Evolutionary conservation across 23 red algal genomes (phyloP).

Genomic region (Agarophyton chilense): DNA sequence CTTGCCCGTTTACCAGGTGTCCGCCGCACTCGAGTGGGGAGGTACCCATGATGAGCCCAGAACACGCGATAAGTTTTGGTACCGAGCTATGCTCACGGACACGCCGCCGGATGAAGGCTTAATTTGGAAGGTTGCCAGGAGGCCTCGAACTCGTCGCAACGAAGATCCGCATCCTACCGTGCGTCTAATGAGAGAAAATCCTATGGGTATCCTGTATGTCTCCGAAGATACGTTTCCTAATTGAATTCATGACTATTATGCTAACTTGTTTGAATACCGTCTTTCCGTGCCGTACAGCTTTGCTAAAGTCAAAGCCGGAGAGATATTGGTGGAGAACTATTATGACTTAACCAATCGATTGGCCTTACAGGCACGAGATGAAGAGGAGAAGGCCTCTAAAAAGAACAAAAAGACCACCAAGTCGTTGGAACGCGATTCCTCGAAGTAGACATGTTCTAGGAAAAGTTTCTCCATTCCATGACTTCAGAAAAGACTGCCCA

Average conservation of each 20-base stretch:
- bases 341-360: slow-evolving; percentile 47
- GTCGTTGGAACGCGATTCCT: not conserved
- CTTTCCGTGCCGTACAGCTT: not conserved
- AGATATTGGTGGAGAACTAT: slow-evolving; percentile 58
- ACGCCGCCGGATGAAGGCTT: slow-evolving; percentile 31
- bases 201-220: slow-evolving; percentile 48
- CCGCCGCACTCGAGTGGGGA: slow-evolving; percentile 46
- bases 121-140: slow-evolving; percentile 38
- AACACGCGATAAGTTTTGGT: slow-evolving; percentile 55
- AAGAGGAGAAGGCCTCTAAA: slow-evolving; percentile 20
- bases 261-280: not conserved
- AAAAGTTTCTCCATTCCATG: not conserved
- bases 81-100: slow-evolving; percentile 34
- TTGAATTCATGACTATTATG: not conserved
- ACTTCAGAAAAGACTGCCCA: too few species aligned
- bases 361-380: slow-evolving; percentile 25
- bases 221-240: not conserved
- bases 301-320: slow-evolving; percentile 48
- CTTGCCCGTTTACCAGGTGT: slow-evolving; percentile 21
- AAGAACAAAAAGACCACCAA: not conserved
- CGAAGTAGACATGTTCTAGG: not conserved
- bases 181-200: slow-evolving; percentile 50
- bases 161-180: slow-evolving; percentile 60
- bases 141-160: slow-evolving; percentile 48
- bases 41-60: slow-evolving; percentile 34